phyloP scores from a whole-genome alignment of 2,329 filamentous ascomycete genomes.

The Arthrocladium fulminans region DNA sequence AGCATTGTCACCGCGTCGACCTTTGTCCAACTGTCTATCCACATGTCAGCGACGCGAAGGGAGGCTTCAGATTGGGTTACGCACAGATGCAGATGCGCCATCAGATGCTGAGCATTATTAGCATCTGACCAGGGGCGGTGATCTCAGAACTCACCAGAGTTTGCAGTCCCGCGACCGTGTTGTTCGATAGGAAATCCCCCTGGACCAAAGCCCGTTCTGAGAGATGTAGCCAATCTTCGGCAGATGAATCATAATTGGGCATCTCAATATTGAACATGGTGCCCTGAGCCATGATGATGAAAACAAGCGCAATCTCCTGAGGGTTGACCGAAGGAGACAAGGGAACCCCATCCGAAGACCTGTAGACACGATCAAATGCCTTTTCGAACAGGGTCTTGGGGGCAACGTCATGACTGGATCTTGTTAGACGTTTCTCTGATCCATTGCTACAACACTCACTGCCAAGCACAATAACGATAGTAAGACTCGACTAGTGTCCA shows the following conservation, averaged over 20 bases:
- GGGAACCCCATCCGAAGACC: not conserved
- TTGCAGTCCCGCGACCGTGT: conserved; percentile 10
- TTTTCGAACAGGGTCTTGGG: conserved; percentile 8
- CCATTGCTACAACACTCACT: no score
- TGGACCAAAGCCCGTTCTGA: conserved; percentile 11
- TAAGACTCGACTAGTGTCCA: conserved; percentile 11
- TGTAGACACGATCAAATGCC: conserved; percentile 12
- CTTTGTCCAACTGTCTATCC: conserved; percentile 10
- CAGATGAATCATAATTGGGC: conserved; percentile 9
- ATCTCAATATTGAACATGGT: conserved; percentile 14
- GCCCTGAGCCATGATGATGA: conserved; percentile 10
- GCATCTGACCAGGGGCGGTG: no score
- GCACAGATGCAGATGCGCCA: conserved; percentile 10
- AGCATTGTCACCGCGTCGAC: conserved; percentile 10
- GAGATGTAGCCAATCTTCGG: conserved; percentile 10
- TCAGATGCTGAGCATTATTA: no score
- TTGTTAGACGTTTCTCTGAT: no score
- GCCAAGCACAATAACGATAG: conserved; percentile 14
- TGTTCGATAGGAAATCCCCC: conserved; percentile 12
- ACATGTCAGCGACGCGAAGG: no score
- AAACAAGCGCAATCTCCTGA: conserved; percentile 12
- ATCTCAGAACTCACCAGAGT: no score
- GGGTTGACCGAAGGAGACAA: conserved; percentile 1
- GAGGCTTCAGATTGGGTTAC: no score
- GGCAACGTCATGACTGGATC: conserved; percentile 10